These are phyloP conservation scores for Pseudocercospora pini-densiflorae DNA, from an alignment of 2,329 filamentous ascomycete genomes.

Conservation along the genomic window DNA sequence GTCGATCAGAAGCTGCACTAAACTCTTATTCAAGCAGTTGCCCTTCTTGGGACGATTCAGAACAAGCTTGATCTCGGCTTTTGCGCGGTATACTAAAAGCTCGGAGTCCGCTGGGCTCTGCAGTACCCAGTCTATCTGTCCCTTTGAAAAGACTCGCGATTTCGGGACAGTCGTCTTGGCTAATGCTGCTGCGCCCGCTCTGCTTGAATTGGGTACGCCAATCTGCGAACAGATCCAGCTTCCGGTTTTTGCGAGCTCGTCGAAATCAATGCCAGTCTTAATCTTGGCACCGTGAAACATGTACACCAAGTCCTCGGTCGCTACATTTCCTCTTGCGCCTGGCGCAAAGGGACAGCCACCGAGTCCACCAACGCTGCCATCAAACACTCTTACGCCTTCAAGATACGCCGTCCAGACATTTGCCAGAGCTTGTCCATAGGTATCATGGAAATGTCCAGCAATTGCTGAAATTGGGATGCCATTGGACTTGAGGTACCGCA, in stretches of 20 bases:
- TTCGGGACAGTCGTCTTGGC: not conserved
- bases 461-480: constrained; percentile 25
- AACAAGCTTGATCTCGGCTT: constrained; percentile 14
- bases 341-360: constrained; percentile 37
- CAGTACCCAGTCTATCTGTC: not conserved
- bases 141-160: not conserved
- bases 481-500: constrained; percentile 36
- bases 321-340: constrained; percentile 36
- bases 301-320: constrained; percentile 36
- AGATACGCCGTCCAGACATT: constrained; percentile 33
- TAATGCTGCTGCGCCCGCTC: constrained; percentile 27
- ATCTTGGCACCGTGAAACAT: constrained; percentile 31
- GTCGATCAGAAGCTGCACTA: constrained; percentile 14
- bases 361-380: constrained; percentile 34
- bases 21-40: constrained; percentile 18
- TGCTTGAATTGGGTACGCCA: constrained; percentile 28
- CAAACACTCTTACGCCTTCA: constrained; percentile 32
- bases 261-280: constrained; percentile 32
- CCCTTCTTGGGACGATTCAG: constrained; percentile 20
- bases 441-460: constrained; percentile 38
- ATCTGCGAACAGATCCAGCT: constrained; percentile 33
- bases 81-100: constrained; percentile 7
- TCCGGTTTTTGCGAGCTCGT: constrained; percentile 25
- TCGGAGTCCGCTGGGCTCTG: not conserved
- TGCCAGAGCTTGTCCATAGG: constrained; percentile 35